phyloP scores from a whole-genome alignment of 1,139 yeast species.

The Geotrichum bryndzae region DNA sequence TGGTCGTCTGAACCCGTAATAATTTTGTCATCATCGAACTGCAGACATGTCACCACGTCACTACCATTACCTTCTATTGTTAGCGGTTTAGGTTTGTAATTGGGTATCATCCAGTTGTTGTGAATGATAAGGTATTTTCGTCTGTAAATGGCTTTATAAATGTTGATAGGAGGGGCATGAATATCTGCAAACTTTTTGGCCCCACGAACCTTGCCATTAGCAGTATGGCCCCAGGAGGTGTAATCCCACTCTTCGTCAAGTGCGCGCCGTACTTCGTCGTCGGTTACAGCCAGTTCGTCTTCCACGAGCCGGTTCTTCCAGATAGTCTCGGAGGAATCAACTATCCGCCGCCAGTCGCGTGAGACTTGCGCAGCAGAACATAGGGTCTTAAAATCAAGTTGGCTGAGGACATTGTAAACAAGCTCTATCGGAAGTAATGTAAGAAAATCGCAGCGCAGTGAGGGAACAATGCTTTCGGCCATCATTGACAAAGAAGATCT shows the following conservation, averaged over 20 bases:
- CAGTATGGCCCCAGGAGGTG: constrained; percentile 29
- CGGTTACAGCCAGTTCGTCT: constrained; percentile 29
- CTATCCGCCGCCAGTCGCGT: constrained; percentile 58
- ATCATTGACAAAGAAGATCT: constrained; percentile 66
- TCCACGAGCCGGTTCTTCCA: constrained; percentile 36
- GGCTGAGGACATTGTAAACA: constrained; percentile 58
- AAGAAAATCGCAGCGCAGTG: constrained; percentile 68
- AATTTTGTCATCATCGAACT: constrained; percentile 84
- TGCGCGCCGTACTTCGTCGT: constrained; percentile 31
- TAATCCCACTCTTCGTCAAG: constrained; percentile 34
- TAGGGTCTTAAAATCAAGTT: constrained; percentile 60
- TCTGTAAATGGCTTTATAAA: constrained; percentile 56
- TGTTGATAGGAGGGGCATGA: constrained; percentile 24
- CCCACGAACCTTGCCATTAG: neutral
- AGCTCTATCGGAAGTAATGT: constrained; percentile 70
- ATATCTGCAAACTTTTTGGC: constrained; percentile 9
- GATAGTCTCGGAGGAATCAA: constrained; percentile 48
- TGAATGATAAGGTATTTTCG: constrained; percentile 53
- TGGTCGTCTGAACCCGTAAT: constrained; percentile 91
- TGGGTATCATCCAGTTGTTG: constrained; percentile 78
- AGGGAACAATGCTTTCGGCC: constrained; percentile 50
- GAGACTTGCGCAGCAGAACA: constrained; percentile 61
- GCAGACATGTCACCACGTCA: constrained; percentile 88
- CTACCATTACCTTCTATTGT: constrained; percentile 73
- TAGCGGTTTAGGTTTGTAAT: constrained; percentile 60